Percentiles rank a stretch among this genome's conserved stretches.
phyloP scores from a whole-genome alignment of 2,329 filamentous ascomycete genomes.

The Colletotrichum echinochloae region DNA sequence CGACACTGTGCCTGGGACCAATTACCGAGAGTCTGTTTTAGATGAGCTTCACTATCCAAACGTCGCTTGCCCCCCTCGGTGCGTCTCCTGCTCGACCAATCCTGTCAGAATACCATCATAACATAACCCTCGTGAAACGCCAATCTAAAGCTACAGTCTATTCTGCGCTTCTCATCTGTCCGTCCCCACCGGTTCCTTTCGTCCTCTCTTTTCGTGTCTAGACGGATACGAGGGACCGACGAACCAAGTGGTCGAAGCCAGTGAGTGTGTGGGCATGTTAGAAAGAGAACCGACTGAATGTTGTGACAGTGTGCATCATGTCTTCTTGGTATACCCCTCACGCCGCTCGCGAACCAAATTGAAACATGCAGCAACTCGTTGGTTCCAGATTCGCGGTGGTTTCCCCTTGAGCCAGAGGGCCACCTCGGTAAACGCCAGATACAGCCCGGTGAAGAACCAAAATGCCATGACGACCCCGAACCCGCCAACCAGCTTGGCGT shows the following conservation, averaged over 20 bases:
- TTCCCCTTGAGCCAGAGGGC: constrained; percentile 50
- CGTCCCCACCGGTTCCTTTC: neutral
- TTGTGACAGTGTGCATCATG: neutral
- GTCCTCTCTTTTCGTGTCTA: neutral
- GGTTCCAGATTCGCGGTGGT: constrained; percentile 19
- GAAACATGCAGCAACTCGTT: neutral
- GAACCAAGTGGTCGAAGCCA: neutral
- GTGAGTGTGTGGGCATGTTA: neutral
- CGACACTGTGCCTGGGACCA: neutral
- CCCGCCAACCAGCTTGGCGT: constrained; percentile 58
- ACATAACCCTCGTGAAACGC: constrained; percentile 15
- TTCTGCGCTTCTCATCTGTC: neutral
- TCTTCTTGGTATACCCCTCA: neutral
- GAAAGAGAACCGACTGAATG: neutral
- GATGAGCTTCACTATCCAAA: neutral
- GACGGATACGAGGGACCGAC: neutral
- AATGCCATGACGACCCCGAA: constrained; percentile 60
- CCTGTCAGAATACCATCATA: neutral
- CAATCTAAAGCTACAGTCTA: constrained; percentile 13
- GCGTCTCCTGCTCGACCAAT: neutral
- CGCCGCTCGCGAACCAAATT: constrained; percentile 13
- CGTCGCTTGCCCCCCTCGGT: neutral
- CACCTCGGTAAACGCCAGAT: constrained; percentile 62
- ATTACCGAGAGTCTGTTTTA: no score
- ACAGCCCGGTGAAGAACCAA: constrained; percentile 62